Evolutionary conservation across 2,329 filamentous ascomycete genomes (phyloP), one percentile per base, ranked within the genome.

Genomic region (Sarocladiaceae sp.): DNA sequence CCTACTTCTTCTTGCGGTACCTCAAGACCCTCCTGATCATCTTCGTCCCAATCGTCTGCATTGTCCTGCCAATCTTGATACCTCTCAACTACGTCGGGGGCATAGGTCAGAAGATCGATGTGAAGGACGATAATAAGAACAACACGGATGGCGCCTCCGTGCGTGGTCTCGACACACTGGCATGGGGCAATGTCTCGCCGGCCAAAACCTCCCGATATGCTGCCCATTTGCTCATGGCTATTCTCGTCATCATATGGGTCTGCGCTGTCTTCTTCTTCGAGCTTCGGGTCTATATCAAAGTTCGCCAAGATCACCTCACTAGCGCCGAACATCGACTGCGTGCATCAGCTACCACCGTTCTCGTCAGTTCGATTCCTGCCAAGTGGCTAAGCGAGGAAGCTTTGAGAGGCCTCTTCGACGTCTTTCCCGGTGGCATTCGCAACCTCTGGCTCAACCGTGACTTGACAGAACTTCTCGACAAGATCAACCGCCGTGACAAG

Each of bases 381-480:
- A 96, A 95, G 63, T 99, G 94, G 94, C 82, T 96, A 7, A 90
- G 82, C 2, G 81, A 90, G 47, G 85, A 96, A 40, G 89, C 90
- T 1, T 77, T 99, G 4, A 80, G 84, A 53, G 87, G 87, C 0
- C 76, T 99, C 0, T 99, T 95, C 62, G 94, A 99, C 65, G 92
- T 97, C 1, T 97, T 97, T 60, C 94, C 94, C 0, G 94, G 94
- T 18, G 94, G 94, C 26, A 87, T 99, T 63, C 83, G 90, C 54
- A 97, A 97, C 59, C 88, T 99, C 44, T 99, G 93, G 92, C 85
- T 99, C 60, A 99, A 97, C 54, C 83, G 93, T 55, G 89, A 99
- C 64, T 86, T 90, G 58, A 89, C 92, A 39, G 79, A 86, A 8
- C 78, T 99, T 11, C 79, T 89, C 44, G 87, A 92, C 55, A 97